Base-by-base conservation (phyloP, 345 rosid species). In the Syzygium oleosum region DNA sequence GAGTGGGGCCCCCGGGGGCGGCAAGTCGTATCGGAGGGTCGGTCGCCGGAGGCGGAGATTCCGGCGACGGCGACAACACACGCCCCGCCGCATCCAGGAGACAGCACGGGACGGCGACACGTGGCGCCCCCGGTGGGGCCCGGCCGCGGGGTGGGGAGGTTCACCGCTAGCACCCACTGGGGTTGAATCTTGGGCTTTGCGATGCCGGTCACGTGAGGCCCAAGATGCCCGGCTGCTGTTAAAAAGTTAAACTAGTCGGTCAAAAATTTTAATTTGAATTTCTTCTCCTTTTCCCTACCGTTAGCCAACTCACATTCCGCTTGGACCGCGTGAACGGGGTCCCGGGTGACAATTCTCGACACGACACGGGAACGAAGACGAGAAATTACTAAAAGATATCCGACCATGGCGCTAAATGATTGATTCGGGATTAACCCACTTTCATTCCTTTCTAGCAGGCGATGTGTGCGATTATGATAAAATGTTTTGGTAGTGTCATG, bases 181-280 rank as follows among this genome's bases (percentile, higher is more conserved):
- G 43, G 84, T 84, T 59, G 80, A 85, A 90, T 94, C 89, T 94
- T 87, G 84, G 41, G 87, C 85, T 46, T 92, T 90, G 88, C 23
- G 85, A 34, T 21, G 80, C 90, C 61, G 65, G 91, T 93, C 98
- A 97, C 96, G 97, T 96, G 98, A 94, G 92, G 89, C 94, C 95
- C 98, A 94, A 93, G 97, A 94, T 94, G 90, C 96, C 96, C 96
- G 97, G 95, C 88, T 77, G 89, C 51, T 3, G 79, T 65, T 65
- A 9, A 65, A 63, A 31, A 31, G 79, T 65, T 65, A 9, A 9
- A 65, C 79, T 12, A 9, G 80, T 10, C 46, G 46, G 80, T 68
- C 80, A 68, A 68, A 34, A 4, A 4, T 68, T 68, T 65, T 16
- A 21, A 68, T 68, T 16, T 43, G 46, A 7, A 65, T 65, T 31